phyloP scores from a whole-genome alignment of 352 stramenopile genomes.

The Globisporangium abappressorium region DNA sequence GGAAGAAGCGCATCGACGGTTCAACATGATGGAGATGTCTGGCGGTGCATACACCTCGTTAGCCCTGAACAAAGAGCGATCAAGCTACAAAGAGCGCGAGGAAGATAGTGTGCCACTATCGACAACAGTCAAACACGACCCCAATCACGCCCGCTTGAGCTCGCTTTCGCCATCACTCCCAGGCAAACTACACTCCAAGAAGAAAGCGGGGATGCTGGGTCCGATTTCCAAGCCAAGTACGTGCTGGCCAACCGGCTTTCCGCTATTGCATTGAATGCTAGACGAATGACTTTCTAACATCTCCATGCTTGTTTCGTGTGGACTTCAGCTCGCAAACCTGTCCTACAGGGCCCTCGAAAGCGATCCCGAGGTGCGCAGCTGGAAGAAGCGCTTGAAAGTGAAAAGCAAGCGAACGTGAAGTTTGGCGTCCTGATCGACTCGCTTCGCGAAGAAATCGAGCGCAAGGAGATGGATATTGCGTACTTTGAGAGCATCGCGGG shows the following conservation, averaged over 20 bases:
- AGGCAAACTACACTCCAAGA: conserved; percentile 52
- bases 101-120: not conserved
- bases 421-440: conserved; percentile 47
- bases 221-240: conserved; percentile 60
- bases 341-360: conserved; percentile 34
- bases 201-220: conserved; percentile 63
- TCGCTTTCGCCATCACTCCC: conserved; percentile 13
- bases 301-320: not conserved
- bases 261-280: not conserved
- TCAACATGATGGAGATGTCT: conserved; percentile 59
- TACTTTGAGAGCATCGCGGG: conserved; percentile 70
- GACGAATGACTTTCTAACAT: not conserved
- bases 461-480: conserved; percentile 74
- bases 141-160: conserved; percentile 1
- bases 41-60: conserved; percentile 38
- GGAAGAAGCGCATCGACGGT: conserved; percentile 46
- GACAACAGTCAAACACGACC: not conserved
- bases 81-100: conserved; percentile 3
- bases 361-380: conserved; percentile 69
- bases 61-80: not conserved
- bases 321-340: conserved; percentile 22
- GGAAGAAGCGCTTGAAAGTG: conserved; percentile 57
- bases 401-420: conserved; percentile 38
- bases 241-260: not conserved
- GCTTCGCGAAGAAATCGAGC: conserved; percentile 66